Evolutionary conservation across 2,329 filamentous ascomycete genomes (phyloP).

Genomic region (Colletotrichum sp.): DNA sequence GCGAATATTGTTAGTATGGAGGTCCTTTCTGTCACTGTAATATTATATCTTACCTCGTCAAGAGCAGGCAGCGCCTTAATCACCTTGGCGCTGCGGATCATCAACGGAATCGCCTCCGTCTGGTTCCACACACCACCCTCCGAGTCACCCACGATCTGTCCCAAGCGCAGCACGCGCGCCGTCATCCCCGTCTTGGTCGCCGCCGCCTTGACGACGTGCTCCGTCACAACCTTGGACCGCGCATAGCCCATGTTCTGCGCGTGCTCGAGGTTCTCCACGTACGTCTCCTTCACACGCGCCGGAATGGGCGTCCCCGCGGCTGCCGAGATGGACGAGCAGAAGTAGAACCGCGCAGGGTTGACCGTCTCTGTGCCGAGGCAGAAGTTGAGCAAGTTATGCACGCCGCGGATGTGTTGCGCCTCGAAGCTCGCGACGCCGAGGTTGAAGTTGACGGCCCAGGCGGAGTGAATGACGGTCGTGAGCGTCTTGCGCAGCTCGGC

Average conservation of each 20-base stretch:
- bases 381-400: constrained; percentile 48
- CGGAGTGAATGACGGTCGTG: constrained; percentile 52
- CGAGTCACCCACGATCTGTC: constrained; percentile 54
- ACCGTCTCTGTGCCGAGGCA: constrained; percentile 36
- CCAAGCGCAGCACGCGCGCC: constrained; percentile 41
- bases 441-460: constrained; percentile 63
- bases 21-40: too few species aligned
- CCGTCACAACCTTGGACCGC: constrained; percentile 52
- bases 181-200: constrained; percentile 32
- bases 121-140: constrained; percentile 51
- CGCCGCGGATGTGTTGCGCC: constrained; percentile 45
- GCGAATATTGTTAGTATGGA: background rate
- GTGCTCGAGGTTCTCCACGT: constrained; percentile 36
- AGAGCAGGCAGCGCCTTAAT: constrained; percentile 50
- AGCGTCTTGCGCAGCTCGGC: constrained; percentile 33
- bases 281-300: constrained; percentile 38
- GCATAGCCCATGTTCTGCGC: constrained; percentile 58
- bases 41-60: constrained; percentile 31
- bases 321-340: constrained; percentile 50
- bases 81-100: constrained; percentile 50
- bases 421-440: constrained; percentile 54
- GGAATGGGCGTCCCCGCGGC: constrained; percentile 42
- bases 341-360: constrained; percentile 43
- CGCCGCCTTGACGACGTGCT: constrained; percentile 44
- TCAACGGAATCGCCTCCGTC: constrained; percentile 54